Evolutionary conservation across 1,139 yeast genomes (phyloP).

Genomic region (Sugiyamaella neomexicana): DNA sequence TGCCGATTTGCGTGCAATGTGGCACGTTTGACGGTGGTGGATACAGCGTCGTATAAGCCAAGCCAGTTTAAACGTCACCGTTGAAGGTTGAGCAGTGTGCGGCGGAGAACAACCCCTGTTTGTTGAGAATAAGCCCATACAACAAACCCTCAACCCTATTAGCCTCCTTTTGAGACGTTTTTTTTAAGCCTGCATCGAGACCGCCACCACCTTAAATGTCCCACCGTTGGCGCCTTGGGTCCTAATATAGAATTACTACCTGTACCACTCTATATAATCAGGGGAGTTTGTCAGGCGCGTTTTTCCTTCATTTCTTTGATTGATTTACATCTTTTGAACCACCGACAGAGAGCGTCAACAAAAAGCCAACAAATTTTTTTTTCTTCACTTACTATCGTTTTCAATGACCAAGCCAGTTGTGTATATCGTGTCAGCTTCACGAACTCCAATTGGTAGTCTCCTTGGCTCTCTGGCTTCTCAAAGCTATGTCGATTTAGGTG

Average conservation of each 20-base stretch:
- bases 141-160: not conserved
- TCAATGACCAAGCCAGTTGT: conserved; percentile 47
- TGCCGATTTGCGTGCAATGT: no score
- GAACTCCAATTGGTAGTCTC: conserved; percentile 95
- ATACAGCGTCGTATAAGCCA: no score
- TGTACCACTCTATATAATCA: not conserved
- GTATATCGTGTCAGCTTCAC: conserved; percentile 84
- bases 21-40: no score
- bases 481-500: conserved; percentile 81
- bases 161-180: not conserved
- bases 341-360: no score
- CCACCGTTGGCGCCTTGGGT: no score
- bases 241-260: no score
- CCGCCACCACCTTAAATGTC: no score
- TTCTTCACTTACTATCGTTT: no score
- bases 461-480: conserved; percentile 78
- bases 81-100: not conserved
- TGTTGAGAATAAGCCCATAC: not conserved
- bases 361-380: no score
- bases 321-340: not conserved
- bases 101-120: not conserved
- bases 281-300: not conserved
- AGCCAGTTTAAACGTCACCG: no score
- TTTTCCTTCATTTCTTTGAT: not conserved
- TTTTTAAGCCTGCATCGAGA: not conserved